A percentile compares a stretch with the other conserved stretches of the same genome.
Conservation (phyloP, 768 basidiomycete species). For the Leccinellum albellum region DNA sequence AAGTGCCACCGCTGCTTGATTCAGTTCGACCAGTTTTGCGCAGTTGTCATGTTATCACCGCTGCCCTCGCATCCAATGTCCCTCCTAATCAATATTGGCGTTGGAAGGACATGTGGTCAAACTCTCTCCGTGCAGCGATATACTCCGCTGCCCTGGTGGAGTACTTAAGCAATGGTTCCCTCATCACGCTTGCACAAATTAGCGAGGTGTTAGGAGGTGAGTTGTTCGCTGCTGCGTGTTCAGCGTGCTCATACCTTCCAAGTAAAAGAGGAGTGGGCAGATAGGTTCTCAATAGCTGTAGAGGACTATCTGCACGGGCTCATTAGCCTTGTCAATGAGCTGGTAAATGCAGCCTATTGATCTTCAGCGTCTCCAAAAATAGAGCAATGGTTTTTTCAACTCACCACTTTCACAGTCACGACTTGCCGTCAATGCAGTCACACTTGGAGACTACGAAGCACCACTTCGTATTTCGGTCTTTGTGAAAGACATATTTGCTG, state of each 20-base stretch:
- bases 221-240: slow-evolving; percentile 24
- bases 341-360: slow-evolving; percentile 44
- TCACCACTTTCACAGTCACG: slow-evolving; percentile 51
- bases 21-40: slow-evolving; percentile 52
- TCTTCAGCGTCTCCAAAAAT: background rate
- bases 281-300: slow-evolving; percentile 55
- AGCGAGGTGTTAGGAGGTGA: slow-evolving; percentile 64
- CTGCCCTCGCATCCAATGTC: slow-evolving; percentile 53
- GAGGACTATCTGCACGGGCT: slow-evolving; percentile 84
- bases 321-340: slow-evolving; percentile 74
- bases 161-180: slow-evolving; percentile 55
- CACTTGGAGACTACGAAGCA: slow-evolving; percentile 74
- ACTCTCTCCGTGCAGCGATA: slow-evolving; percentile 61
- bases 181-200: slow-evolving; percentile 54
- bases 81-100: slow-evolving; percentile 77
- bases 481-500: slow-evolving; percentile 78
- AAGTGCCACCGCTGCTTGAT: slow-evolving; percentile 61
- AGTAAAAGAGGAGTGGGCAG: slow-evolving; percentile 73
- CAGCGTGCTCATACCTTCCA: slow-evolving; percentile 4
- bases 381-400: background rate
- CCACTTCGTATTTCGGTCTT: slow-evolving; percentile 75
- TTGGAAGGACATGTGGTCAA: slow-evolving; percentile 83
- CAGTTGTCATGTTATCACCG: slow-evolving; percentile 49
- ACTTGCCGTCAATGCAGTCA: slow-evolving; percentile 78
- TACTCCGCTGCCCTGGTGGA: slow-evolving; percentile 64